Conservation (phyloP, 306 rosid species). For the Citrullus amarus region DNA sequence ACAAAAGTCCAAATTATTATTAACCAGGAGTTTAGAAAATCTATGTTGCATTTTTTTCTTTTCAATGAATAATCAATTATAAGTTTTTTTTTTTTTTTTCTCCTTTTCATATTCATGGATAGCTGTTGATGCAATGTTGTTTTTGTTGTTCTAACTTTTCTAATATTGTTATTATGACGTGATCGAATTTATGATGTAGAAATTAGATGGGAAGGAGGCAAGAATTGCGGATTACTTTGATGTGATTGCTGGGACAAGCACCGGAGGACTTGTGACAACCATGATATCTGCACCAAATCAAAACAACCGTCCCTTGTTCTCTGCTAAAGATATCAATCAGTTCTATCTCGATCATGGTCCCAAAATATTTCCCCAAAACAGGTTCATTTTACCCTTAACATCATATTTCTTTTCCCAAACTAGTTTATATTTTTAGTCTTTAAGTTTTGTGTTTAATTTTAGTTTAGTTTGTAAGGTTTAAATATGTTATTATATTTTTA, state of each 20-base stretch:
- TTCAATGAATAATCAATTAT: too few species aligned
- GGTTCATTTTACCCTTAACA: background rate
- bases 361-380: constrained; percentile 27
- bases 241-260: constrained; percentile 1
- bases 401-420: background rate
- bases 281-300: background rate
- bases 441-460: too few species aligned
- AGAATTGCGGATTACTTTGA: constrained; percentile 4
- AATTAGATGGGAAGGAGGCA: background rate
- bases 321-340: background rate
- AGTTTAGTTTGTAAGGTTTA: too few species aligned
- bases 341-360: constrained; percentile 31
- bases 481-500: too few species aligned
- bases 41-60: too few species aligned
- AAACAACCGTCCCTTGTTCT: background rate
- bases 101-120: too few species aligned
- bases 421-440: too few species aligned
- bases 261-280: background rate
- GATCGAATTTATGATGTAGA: background rate
- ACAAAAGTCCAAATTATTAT: too few species aligned
- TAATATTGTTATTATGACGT: too few species aligned
- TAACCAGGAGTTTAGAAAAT: too few species aligned
- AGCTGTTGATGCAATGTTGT: too few species aligned
- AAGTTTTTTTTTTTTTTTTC: too few species aligned
- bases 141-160: background rate